A percentile compares a stretch with the other conserved stretches of the same genome.
Evolutionary conservation across 306 rosid genomes (phyloP).

Genomic region (Prunus padus): DNA sequence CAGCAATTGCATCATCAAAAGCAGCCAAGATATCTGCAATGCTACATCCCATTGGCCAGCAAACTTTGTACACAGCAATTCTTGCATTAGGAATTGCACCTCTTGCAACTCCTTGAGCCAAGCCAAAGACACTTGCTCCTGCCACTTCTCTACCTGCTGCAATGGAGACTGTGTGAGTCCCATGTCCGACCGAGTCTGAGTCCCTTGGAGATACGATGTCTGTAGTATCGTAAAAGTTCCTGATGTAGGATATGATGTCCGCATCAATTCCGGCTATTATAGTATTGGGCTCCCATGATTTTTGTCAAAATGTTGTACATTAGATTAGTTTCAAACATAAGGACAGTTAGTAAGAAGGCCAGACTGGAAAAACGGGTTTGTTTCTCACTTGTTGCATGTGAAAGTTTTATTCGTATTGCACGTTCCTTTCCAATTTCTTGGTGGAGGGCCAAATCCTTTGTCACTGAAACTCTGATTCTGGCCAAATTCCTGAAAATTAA

Average conservation of each 20-base stretch:
- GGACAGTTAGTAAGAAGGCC: no score
- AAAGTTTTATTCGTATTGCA: constrained; percentile 4
- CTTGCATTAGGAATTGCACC: constrained; percentile 31
- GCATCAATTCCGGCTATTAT: constrained; percentile 5
- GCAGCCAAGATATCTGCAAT: constrained; percentile 26
- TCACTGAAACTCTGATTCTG: constrained; percentile 22
- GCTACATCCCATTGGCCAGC: constrained; percentile 22
- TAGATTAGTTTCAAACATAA: background rate
- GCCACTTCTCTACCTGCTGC: constrained; percentile 30
- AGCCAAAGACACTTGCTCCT: constrained; percentile 24
- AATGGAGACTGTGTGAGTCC: constrained; percentile 26
- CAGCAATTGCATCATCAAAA: constrained; percentile 37
- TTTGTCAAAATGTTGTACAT: background rate
- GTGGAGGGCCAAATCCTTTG: constrained; percentile 22
- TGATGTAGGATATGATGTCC: no score
- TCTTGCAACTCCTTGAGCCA: constrained; percentile 23
- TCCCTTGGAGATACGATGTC: constrained; percentile 18
- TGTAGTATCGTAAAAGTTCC: background rate
- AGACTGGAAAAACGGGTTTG: background rate
- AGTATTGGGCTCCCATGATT: constrained; percentile 18
- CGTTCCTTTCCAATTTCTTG: constrained; percentile 15
- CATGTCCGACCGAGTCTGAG: constrained; percentile 24
- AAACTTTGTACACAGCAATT: constrained; percentile 34
- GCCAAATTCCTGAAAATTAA: constrained; percentile 9
- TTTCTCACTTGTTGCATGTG: constrained; percentile 27